Evolutionary conservation across 2,329 filamentous ascomycete species (phyloP), one percentile per base, ranked within the genome.

Genomic region (Didymellaceae sp.): DNA sequence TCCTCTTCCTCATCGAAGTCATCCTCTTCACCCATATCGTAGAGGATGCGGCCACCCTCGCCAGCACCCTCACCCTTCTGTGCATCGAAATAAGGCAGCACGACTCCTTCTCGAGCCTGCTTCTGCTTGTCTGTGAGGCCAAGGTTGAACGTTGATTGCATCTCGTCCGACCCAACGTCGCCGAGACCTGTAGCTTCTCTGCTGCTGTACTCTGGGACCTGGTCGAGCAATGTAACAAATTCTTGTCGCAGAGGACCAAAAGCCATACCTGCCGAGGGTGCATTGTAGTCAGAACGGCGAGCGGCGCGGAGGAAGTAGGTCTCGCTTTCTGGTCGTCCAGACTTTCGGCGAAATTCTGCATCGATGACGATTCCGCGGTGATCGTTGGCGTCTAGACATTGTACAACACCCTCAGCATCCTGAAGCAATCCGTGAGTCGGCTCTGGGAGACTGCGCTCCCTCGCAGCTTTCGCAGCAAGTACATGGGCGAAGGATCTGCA

Each of bases 1-100:
- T 97, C 92, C 66, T 97, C 91, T 67, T 96, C 91, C 52, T 96
- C 92, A 62, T 96, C 92, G 75, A 97, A 97, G 71, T 97, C 91
- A 74, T 99, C 94, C 76, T 97, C 94, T 56, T 86, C 84, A 1
- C 92, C 93, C 89, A 97, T 96, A 63, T 97, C 93, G 71, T 99
- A 99, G 66, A 99, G 70, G 59, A 99, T 99, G 54, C 93, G 82
- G 0, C 94, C 94, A 4, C 94, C 93, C 65, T 96, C 91, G 0
- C 92, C 92, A 34, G 50, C 50, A 4, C 82, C 83, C 50, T 78
- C 73, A 2, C 86, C 87, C 44, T 86, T 90, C 80, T 99, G 94
- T 18, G 94, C 94, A 77, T 99, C 94, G 74, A 95, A 97, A 72
- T 99, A 97, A 13, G 94, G 94, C 72, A 97, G 72, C 31, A 97